Evolutionary conservation across 2,329 filamentous ascomycete genomes (phyloP).

Genomic region (Pseudophaeomoniella oleicola): DNA sequence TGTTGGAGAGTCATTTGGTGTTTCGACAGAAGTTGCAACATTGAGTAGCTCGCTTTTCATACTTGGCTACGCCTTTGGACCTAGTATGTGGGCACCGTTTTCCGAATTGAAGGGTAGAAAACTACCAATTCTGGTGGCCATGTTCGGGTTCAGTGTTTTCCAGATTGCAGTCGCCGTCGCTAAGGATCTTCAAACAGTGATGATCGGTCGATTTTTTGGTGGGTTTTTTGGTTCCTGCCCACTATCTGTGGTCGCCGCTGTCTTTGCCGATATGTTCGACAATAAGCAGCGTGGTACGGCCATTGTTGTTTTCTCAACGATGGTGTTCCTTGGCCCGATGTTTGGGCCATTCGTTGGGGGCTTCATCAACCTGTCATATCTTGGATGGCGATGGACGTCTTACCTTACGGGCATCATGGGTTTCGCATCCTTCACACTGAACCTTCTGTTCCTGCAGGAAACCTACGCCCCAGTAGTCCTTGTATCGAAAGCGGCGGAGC

Average conservation of each 20-base stretch:
- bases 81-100: constrained; percentile 21
- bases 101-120: constrained; percentile 28
- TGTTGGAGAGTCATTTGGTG: constrained; percentile 28
- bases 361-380: constrained; percentile 31
- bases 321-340: constrained; percentile 33
- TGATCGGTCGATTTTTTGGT: constrained; percentile 31
- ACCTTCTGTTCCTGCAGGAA: constrained; percentile 35
- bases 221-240: constrained; percentile 31
- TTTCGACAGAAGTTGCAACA: constrained; percentile 16
- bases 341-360: constrained; percentile 36
- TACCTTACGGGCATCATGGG: constrained; percentile 41
- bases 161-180: constrained; percentile 29
- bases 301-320: constrained; percentile 31
- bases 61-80: constrained; percentile 17
- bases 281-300: constrained; percentile 23
- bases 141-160: constrained; percentile 29
- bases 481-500: constrained; percentile 33
- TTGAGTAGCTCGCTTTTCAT: constrained; percentile 19
- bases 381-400: constrained; percentile 37
- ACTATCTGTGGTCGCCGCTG: constrained; percentile 28
- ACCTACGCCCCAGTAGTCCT: constrained; percentile 39
- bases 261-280: constrained; percentile 33
- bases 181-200: constrained; percentile 25
- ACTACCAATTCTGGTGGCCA: constrained; percentile 24
- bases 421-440: constrained; percentile 24